Conservation (phyloP, 2,329 filamentous ascomycete genomes). For the Dactylonectria macrodidyma region DNA sequence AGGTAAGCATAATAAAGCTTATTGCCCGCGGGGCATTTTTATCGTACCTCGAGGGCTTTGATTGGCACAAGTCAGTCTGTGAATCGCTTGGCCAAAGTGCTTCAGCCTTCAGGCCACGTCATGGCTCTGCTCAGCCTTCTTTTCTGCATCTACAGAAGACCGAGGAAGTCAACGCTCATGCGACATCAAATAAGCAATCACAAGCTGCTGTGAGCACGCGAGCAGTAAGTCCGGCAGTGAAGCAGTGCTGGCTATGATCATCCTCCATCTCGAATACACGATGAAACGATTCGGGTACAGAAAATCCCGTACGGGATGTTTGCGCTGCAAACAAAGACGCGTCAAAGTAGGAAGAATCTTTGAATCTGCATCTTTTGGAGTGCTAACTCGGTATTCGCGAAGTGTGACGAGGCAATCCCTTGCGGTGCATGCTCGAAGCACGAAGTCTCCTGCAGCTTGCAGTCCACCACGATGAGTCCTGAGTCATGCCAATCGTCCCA, state of each 20-base stretch:
- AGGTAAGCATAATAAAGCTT: background rate
- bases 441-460: conserved; percentile 28
- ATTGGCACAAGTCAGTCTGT: background rate
- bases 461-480: background rate
- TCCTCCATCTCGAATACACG: background rate
- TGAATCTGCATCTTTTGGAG: background rate
- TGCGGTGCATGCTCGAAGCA: conserved; percentile 30
- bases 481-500: background rate
- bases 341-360: conserved; percentile 18
- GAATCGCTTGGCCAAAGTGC: no score
- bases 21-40: no score
- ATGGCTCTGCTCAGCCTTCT: background rate
- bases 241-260: background rate
- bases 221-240: no score
- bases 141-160: background rate
- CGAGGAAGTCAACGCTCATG: background rate
- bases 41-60: background rate
- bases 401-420: conserved; percentile 33
- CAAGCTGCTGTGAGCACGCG: no score
- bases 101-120: background rate
- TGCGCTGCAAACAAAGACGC: conserved; percentile 26
- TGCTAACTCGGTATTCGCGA: background rate
- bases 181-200: background rate
- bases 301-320: conserved; percentile 27
- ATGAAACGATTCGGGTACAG: conserved; percentile 31